Evolutionary conservation across 2,329 filamentous ascomycete species (phyloP), one percentile per base, ranked within the genome.

Genomic region (Aulographum hederae): DNA sequence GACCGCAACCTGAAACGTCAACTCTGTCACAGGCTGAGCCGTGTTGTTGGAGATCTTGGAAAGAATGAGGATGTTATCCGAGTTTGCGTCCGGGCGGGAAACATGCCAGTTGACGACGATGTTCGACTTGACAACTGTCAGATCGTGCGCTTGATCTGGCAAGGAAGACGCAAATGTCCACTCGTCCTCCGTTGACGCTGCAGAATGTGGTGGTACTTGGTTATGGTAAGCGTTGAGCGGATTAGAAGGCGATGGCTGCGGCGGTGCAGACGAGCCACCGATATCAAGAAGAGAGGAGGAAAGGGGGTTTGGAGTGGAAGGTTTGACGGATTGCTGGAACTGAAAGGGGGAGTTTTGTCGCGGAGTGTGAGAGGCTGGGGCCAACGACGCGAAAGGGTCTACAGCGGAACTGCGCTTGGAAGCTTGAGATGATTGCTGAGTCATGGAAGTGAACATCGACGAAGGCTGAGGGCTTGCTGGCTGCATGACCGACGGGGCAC

Each of bases 131-230:
- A 71, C 73, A 27, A 94, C 69, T 3, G 63, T 65, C 14, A 77
- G 58, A 30, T 69, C 69, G 40, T 80, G 69, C 31, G 74, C 71
- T 1, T 48, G 41, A 37, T 69, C 63, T 3, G 86, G 86, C 11
- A 94, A 63, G 0, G 86, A 76, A 0, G 86, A 95, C 3, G 80
- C 73, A 51, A 95, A 95, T 16, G 73, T 78, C 85, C 86, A 95
- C 46, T 95, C 86, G 40, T 95, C 86, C 31, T 94, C 86, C 37
- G 14, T 44, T 39, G 41, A 45, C 28, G 44, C 26, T 19, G 34
- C 32, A n/a, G 43, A 16, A 48, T 30, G 32, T 34, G 18, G 30
- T 26, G 28, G 26, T 20, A 4, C 29, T 21, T 37, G 37, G 31
- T 45, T 21, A 35, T 16, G 17, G 35, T 26, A 10, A 21, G 28